These are phyloP conservation scores for Microthlaspi erraticum DNA, from an alignment of 345 rosid species.

Conservation along the genomic window DNA sequence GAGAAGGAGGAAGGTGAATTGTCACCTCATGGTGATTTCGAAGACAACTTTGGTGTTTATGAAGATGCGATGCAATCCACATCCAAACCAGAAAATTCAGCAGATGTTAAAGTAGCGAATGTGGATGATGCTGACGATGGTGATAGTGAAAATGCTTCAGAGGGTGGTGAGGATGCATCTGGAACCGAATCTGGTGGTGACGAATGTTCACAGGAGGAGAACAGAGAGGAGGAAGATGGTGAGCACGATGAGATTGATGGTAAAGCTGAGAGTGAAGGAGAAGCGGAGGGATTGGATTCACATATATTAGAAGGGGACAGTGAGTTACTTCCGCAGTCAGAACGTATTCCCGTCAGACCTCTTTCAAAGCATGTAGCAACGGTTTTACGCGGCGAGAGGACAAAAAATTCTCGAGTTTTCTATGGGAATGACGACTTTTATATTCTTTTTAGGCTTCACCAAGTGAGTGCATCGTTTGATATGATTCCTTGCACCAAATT, in stretches of 20 bases:
- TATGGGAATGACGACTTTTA: constrained; percentile 95
- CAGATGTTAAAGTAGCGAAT: constrained; percentile 63
- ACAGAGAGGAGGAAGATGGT: constrained; percentile 78
- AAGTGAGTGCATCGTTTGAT: constrained; percentile 54
- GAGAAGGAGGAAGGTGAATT: constrained; percentile 98
- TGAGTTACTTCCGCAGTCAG: constrained; percentile 55
- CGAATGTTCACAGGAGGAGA: constrained; percentile 80
- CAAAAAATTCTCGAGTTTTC: constrained; percentile 56
- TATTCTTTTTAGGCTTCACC: constrained; percentile 90
- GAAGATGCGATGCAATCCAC: constrained; percentile 55
- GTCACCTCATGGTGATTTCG: constrained; percentile 81
- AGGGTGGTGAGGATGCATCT: constrained; percentile 73
- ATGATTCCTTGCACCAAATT: background rate
- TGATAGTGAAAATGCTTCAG: constrained; percentile 84
- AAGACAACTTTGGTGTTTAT: constrained; percentile 63
- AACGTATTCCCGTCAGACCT: constrained; percentile 78
- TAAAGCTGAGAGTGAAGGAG: constrained; percentile 94
- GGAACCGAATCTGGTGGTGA: constrained; percentile 86
- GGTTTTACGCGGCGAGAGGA: constrained; percentile 48
- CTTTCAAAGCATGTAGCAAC: constrained; percentile 71
- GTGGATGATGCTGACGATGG: constrained; percentile 77
- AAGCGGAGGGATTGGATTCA: constrained; percentile 60
- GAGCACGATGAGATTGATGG: constrained; percentile 75
- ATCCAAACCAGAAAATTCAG: constrained; percentile 50
- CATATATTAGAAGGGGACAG: constrained; percentile 60